Evolutionary conservation across 352 stramenopile species (phyloP), one percentile per base, ranked within the genome.

Genomic region (Pythium oligandrum): DNA sequence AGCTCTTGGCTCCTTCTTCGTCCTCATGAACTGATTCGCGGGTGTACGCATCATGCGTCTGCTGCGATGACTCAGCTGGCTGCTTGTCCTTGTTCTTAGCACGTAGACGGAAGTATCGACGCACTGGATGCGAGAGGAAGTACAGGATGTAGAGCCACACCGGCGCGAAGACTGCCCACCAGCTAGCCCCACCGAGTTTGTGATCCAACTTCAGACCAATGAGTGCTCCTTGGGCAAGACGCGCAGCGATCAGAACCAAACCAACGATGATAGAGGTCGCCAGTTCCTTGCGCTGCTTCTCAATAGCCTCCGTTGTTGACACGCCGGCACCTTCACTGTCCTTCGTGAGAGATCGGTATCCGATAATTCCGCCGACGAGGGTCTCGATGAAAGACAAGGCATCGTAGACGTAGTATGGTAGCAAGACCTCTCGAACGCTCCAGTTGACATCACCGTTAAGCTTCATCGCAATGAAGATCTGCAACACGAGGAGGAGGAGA

Each of bases 331-430:
- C 76, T 62, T 81, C 71, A 35, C 73, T 89, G 54, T 86, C 75
- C 51, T 87, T 88, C 1, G 75, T 91, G 40, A 91, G 71, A 63
- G 84, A 66, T 0, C 69, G 56, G 63, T 91, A 91, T 46, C 75
- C 78, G 37, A 93, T 49, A 6, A 42, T 42, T 8, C 38, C 38
- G 38, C 38, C 38, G 7, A 42, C 38, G 38, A 12, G 7, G 7
- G 38, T 12, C 38, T 91, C 80, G 34, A 91, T 34, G 39, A 91
- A 68, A 53, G 71, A 84, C n/a, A 91, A 66, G 3, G 61, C 67
- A 49, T 93, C 83, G 52, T 85, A 88, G 4, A 90, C 72, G 53
- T 86, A 93, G 60, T 91, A 93, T 48, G 83, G 83, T 31, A 88
- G 72, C 44, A 93, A 57, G 12, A 88, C 74, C 45, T 90, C 68